Base-by-base conservation (phyloP, 192 early-diverging fungal species). In the Phlyctochytrium planicorne region DNA sequence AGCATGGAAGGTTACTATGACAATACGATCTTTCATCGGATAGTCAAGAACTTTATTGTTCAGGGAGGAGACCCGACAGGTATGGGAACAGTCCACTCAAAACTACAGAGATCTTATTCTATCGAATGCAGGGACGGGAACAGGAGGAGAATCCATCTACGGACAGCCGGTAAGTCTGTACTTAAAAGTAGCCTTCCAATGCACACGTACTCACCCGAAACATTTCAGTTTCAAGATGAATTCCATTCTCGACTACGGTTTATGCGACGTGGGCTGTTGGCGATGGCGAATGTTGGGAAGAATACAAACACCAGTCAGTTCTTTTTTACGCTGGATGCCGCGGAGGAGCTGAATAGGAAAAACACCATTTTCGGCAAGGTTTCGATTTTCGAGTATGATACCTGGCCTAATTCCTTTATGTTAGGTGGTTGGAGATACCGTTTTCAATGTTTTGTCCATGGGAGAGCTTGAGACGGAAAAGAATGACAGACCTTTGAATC, bases 61-160 rank as follows among this genome's bases (percentile, higher is more conserved):
- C 96, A 98, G 72, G 91, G 92, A 30, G 96, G 96, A 12, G 96
- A 98, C 75, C 96, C 96, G 0, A 93, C 93, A 17, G 94, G 93
- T 23, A 91, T 85, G 34, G 1, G 56, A 12, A 10, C 52, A 71
- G 17, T 4, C 10, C 20, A n/a, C 52, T 2, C 20, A 40, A 25
- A n/a, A n/a, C n/a, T 57, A 61, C 25, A 68, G 73, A 30, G 78
- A 84, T 55, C 34, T 52, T 52, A 3, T 33, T 24, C 20, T 40
- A 25, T n/a, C n/a, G n/a, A n/a, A n/a, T n/a, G 4, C 6, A 70
- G 76, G 80, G 20, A 83, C 81, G 37, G 81, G 81, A n/a, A 24
- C 62, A 63, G 95, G 96, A 50, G 96, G 96, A 0, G 93, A 93
- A 66, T 95, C 94, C 20, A 83, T 91, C 20, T 94, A 90, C 65